phyloP scores from a whole-genome alignment of 768 basidiomycete species.

The Naematelia encephala region DNA sequence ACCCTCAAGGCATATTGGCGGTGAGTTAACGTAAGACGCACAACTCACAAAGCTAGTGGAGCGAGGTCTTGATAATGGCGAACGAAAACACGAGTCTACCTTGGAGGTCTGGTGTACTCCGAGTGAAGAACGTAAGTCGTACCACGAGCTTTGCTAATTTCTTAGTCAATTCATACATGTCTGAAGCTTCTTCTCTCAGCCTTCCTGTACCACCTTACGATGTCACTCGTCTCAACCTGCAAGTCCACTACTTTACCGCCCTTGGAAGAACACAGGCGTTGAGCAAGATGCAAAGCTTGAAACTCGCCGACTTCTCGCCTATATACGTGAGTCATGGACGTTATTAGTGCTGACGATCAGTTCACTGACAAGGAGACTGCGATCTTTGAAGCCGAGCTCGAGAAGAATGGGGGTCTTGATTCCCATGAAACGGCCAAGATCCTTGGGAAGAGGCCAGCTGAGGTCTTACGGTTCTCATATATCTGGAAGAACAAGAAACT shows the following conservation, averaged over 20 bases:
- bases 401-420: constrained; percentile 41
- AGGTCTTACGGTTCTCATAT: constrained; percentile 47
- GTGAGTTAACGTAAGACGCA: constrained; percentile 6
- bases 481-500: constrained; percentile 47
- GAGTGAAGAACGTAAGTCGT: constrained; percentile 27
- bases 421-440: constrained; percentile 41
- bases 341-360: constrained; percentile 14
- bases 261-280: constrained; percentile 28
- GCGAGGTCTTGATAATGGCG: constrained; percentile 36
- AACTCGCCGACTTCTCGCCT: constrained; percentile 32
- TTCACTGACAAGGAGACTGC: constrained; percentile 37
- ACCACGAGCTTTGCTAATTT: background rate
- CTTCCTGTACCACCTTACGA: constrained; percentile 40
- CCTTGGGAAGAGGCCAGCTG: constrained; percentile 29
- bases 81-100: constrained; percentile 38
- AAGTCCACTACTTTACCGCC: constrained; percentile 21
- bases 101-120: constrained; percentile 33
- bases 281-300: constrained; percentile 19
- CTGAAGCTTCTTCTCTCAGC: constrained; percentile 18
- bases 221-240: constrained; percentile 35
- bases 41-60: constrained; percentile 22
- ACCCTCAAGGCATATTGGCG: constrained; percentile 36
- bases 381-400: constrained; percentile 40
- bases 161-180: constrained; percentile 34
- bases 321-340: constrained; percentile 21